A percentile compares a stretch with the other conserved stretches of the same genome.
These are phyloP conservation scores for Xylariaceae sp. DNA, from an alignment of 2,329 filamentous ascomycete species.

Conservation along the genomic window DNA sequence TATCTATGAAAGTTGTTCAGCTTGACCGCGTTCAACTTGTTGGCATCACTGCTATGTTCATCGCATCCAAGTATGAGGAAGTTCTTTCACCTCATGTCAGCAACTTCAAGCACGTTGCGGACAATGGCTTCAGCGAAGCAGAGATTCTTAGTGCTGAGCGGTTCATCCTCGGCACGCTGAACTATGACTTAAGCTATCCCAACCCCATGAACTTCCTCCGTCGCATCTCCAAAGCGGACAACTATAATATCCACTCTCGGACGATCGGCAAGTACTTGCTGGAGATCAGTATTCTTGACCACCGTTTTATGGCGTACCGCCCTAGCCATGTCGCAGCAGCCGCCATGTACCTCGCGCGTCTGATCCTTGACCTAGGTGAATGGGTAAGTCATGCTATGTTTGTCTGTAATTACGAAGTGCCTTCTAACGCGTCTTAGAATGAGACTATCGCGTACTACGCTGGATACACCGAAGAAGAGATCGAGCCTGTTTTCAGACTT, in stretches of 20 bases:
- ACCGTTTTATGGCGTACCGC: constrained; percentile 87
- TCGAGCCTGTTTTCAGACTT: constrained; percentile 86
- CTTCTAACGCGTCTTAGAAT: constrained; percentile 59
- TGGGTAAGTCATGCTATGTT: constrained; percentile 67
- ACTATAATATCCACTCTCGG: constrained; percentile 97
- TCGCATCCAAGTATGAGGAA: constrained; percentile 98
- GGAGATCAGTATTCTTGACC: constrained; percentile 94
- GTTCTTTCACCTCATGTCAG: constrained; percentile 94
- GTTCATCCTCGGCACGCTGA: constrained; percentile 85
- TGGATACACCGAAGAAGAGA: constrained; percentile 90
- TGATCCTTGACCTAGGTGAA: constrained; percentile 86
- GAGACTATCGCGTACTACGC: constrained; percentile 86
- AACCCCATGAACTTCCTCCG: constrained; percentile 99
- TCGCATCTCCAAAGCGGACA: constrained; percentile 97
- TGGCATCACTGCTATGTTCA: constrained; percentile 98
- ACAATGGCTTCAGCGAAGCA: constrained; percentile 91
- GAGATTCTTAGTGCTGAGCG: constrained; percentile 98
- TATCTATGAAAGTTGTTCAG: constrained; percentile 93
- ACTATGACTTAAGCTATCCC: constrained; percentile 97
- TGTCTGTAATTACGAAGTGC: background rate
- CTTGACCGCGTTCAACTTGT: constrained; percentile 95
- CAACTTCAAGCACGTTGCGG: constrained; percentile 96
- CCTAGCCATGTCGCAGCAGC: constrained; percentile 90
- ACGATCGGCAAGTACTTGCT: constrained; percentile 97
- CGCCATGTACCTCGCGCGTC: constrained; percentile 90